Evolutionary conservation across 257 asterid genomes (phyloP).

Genomic region (Ehretia macrophylla): DNA sequence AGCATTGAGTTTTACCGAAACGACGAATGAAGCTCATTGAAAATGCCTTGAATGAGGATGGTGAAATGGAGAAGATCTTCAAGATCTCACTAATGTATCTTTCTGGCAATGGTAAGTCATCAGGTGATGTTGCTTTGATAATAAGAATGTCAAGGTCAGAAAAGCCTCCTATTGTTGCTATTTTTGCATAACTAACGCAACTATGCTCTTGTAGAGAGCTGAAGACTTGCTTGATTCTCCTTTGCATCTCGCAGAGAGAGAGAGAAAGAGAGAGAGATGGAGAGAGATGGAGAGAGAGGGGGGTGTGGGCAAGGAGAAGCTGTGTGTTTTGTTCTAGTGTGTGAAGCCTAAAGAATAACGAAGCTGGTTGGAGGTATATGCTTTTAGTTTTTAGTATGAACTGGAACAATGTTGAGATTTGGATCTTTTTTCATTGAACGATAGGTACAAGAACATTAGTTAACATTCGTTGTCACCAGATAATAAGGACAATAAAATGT

Average conservation of each 20-base stretch:
- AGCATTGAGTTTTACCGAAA: conserved; percentile 41
- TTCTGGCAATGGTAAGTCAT: conserved; percentile 42
- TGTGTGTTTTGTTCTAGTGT: not conserved
- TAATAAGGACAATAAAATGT: too few species aligned
- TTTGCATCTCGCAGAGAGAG: conserved; percentile 12
- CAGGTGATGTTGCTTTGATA: conserved; percentile 58
- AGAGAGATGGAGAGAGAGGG: not conserved
- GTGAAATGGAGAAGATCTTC: conserved; percentile 46
- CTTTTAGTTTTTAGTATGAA: not conserved
- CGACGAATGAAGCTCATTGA: conserved; percentile 36
- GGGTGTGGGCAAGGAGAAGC: not conserved
- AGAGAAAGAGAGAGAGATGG: not conserved
- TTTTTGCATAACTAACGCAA: conserved; percentile 51
- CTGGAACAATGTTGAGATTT: conserved; percentile 1
- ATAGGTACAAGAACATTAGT: not conserved
- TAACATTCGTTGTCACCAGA: not conserved
- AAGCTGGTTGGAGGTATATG: conserved; percentile 2
- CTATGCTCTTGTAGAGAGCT: conserved; percentile 40
- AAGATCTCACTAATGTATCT: conserved; percentile 43
- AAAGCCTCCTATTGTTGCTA: conserved; percentile 54
- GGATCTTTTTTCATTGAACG: conserved; percentile 4
- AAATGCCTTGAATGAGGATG: conserved; percentile 35
- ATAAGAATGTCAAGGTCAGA: conserved; percentile 45
- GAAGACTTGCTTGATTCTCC: conserved; percentile 34
- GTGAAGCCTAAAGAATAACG: conserved; percentile 11